phyloP scores from a whole-genome alignment of 805 yeast genomes.

The Scheffersomyces stipitis region DNA sequence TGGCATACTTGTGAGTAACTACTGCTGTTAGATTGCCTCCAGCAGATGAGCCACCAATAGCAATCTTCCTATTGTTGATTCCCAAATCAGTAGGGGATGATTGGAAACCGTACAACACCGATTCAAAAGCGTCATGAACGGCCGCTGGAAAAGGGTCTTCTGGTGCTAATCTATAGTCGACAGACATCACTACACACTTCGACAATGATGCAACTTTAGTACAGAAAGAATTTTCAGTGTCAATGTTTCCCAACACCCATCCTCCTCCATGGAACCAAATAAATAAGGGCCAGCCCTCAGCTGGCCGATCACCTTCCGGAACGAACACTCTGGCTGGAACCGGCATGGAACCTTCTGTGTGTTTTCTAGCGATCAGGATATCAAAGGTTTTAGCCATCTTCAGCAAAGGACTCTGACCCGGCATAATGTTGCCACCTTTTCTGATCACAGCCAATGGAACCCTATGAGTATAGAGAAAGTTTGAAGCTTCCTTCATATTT shows the following conservation, averaged over 20 bases:
- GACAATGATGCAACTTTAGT: slow-evolving; percentile 38
- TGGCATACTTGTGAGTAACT: slow-evolving; percentile 30
- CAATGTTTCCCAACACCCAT: slow-evolving; percentile 41
- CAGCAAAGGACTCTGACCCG: slow-evolving; percentile 37
- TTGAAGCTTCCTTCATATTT: slow-evolving; percentile 21
- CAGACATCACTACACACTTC: slow-evolving; percentile 40
- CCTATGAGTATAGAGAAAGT: slow-evolving; percentile 34
- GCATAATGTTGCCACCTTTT: slow-evolving; percentile 39
- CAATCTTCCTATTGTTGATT: slow-evolving; percentile 31
- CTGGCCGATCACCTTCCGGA: slow-evolving; percentile 35
- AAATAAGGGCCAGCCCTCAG: slow-evolving; percentile 36
- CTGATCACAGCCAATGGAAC: slow-evolving; percentile 28
- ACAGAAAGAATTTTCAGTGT: slow-evolving; percentile 43
- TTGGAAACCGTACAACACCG: slow-evolving; percentile 28
- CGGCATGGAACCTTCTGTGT: slow-evolving; percentile 19
- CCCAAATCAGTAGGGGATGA: slow-evolving; percentile 17
- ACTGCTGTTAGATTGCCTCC: slow-evolving; percentile 43
- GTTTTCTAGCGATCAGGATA: slow-evolving; percentile 30
- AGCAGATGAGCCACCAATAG: slow-evolving; percentile 49
- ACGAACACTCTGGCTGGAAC: slow-evolving; percentile 36
- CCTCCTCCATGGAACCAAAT: slow-evolving; percentile 49
- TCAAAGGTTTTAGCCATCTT: slow-evolving; percentile 28
- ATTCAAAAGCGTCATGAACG: slow-evolving; percentile 42
- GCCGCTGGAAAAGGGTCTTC: slow-evolving; percentile 50
- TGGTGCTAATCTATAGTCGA: slow-evolving; percentile 54